Evolutionary conservation across 441 rosid species (phyloP).

Genomic region (Theobroma grandiflorum): DNA sequence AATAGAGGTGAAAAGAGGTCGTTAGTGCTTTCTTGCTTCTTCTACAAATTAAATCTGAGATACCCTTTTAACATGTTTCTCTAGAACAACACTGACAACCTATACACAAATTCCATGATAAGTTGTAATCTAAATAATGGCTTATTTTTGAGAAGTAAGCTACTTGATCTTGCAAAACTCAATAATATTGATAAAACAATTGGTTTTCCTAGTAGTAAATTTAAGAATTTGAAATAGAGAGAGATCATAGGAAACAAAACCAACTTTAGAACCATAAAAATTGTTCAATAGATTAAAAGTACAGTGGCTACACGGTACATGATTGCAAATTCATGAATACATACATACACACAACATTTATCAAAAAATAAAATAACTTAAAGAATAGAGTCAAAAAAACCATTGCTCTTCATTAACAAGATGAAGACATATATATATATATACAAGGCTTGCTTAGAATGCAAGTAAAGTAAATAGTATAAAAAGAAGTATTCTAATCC

Average conservation of each 20-base stretch:
- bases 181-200: conserved; percentile 13
- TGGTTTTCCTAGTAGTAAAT: neutral
- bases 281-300: conserved; percentile 35
- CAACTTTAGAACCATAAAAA: conserved; percentile 33
- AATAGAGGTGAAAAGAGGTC: no score
- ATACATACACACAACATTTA: neutral
- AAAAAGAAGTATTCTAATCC: no score
- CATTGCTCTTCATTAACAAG: no score
- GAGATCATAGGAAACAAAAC: conserved; percentile 33
- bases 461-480: no score
- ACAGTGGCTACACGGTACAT: conserved; percentile 30
- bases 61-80: no score
- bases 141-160: conserved; percentile 37
- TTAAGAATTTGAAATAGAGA: neutral
- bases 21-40: no score
- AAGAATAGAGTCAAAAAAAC: no score
- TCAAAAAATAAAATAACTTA: no score
- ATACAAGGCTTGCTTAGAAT: no score
- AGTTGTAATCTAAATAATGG: conserved; percentile 29
- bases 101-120: conserved; percentile 39
- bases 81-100: neutral
- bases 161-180: conserved; percentile 56
- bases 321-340: conserved; percentile 32
- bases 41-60: no score
- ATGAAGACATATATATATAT: no score